These are phyloP conservation scores for Alisma plantagoaquatica DNA, from an alignment of 106 monocot species.

Conservation along the genomic window DNA sequence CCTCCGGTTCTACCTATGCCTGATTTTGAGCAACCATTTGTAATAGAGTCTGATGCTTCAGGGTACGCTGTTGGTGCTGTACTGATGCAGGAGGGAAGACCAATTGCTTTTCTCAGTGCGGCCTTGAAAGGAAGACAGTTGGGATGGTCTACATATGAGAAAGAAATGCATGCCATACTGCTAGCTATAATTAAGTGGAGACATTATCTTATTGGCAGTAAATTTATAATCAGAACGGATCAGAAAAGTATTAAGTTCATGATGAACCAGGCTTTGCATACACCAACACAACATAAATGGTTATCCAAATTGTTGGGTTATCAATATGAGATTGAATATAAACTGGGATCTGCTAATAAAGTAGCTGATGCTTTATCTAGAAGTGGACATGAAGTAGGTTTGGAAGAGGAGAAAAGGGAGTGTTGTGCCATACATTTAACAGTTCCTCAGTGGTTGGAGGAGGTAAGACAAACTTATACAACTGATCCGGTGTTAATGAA, in stretches of 20 bases:
- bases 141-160: background rate
- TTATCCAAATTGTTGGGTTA: background rate
- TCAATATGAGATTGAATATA: background rate
- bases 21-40: too few relatives aligned
- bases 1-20: too few relatives aligned
- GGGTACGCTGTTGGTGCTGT: background rate
- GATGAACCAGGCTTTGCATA: background rate
- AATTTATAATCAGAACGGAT: background rate
- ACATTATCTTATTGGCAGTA: background rate
- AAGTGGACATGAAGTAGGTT: background rate
- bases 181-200: conserved; percentile 1
- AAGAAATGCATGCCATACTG: background rate
- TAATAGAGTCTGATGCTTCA: too few relatives aligned
- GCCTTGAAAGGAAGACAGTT: background rate
- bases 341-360: background rate
- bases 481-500: background rate
- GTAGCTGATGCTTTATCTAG: background rate
- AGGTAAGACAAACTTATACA: background rate
- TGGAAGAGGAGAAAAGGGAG: too few relatives aligned
- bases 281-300: background rate
- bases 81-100: background rate
- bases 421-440: too few relatives aligned
- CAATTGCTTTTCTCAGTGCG: background rate
- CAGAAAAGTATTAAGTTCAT: background rate
- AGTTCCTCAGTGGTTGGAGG: too few relatives aligned